Conservation (phyloP, 371 early-diverging fungal genomes). For the Catenaria anguillulae region DNA sequence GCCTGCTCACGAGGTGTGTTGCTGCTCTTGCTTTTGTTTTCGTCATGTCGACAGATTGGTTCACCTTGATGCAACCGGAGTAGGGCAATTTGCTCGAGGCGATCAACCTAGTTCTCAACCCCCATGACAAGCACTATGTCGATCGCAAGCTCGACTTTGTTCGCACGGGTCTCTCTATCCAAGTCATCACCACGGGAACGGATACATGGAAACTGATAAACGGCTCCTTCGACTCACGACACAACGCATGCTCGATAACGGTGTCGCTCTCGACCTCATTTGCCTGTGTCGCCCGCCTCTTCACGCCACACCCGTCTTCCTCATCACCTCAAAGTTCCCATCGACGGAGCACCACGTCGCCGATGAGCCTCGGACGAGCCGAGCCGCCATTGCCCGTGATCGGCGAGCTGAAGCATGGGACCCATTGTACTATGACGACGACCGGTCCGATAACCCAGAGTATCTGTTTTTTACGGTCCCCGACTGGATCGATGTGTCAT, state of each 20-base stretch:
- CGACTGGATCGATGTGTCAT: slow-evolving; percentile 85
- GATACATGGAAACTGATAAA: slow-evolving; percentile 72
- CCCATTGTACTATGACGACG: slow-evolving; percentile 28
- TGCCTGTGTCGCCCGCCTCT: slow-evolving; percentile 77
- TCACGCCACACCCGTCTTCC: slow-evolving; percentile 76
- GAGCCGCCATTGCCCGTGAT: background rate
- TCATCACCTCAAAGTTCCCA: slow-evolving; percentile 43
- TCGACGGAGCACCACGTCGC: slow-evolving; percentile 14
- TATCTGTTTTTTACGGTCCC: slow-evolving; percentile 53
- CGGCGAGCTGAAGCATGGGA: slow-evolving; percentile 14
- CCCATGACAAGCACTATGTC: slow-evolving; percentile 80
- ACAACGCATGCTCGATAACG: slow-evolving; percentile 86
- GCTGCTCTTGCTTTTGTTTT: too few relatives aligned
- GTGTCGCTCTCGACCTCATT: slow-evolving; percentile 82
- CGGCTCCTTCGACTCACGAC: slow-evolving; percentile 71
- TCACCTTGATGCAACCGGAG: too few relatives aligned
- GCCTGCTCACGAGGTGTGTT: background rate
- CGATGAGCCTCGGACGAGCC: background rate
- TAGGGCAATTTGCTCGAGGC: slow-evolving; percentile 92
- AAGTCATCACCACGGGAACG: slow-evolving; percentile 81
- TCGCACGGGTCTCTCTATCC: slow-evolving; percentile 81
- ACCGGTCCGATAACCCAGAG: slow-evolving; percentile 17
- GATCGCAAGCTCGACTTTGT: slow-evolving; percentile 64
- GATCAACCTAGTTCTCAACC: slow-evolving; percentile 84
- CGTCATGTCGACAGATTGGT: too few relatives aligned